phyloP scores from a whole-genome alignment of 805 yeast species.

The Saccharomycopsis synnaedendra region DNA sequence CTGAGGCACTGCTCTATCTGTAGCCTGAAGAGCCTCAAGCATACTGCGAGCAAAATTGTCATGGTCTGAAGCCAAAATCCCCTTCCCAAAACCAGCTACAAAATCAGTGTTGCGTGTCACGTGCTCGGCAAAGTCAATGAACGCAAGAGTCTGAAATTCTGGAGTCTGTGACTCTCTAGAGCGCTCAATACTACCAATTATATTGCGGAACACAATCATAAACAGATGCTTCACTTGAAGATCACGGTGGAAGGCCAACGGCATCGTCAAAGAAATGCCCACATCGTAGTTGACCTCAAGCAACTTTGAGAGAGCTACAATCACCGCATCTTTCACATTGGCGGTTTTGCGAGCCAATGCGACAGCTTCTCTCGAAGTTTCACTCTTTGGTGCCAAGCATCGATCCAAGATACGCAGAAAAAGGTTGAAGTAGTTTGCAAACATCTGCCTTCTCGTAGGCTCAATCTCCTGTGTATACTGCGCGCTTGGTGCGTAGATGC shows the following conservation, averaged over 20 bases:
- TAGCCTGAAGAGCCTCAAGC: constrained; percentile 5
- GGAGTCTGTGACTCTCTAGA: constrained; percentile 16
- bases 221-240: constrained; percentile 57
- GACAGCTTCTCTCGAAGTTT: constrained; percentile 10
- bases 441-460: constrained; percentile 28
- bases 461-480: constrained; percentile 9
- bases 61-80: constrained; percentile 5
- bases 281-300: constrained; percentile 65
- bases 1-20: constrained; percentile 4
- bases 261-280: constrained; percentile 65
- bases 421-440: constrained; percentile 35
- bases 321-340: constrained; percentile 48
- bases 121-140: constrained; percentile 21
- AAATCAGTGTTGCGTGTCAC: constrained; percentile 30
- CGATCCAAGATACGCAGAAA: constrained; percentile 36
- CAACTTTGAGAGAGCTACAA: constrained; percentile 55
- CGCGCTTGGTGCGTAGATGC: constrained; percentile 10
- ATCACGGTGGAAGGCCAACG: constrained; percentile 68
- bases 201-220: constrained; percentile 65
- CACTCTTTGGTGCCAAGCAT: constrained; percentile 18
- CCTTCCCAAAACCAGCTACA: constrained; percentile 27
- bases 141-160: constrained; percentile 20
- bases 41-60: constrained; percentile 8
- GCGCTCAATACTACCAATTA: constrained; percentile 28
- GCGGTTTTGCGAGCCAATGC: constrained; percentile 40